Conservation (phyloP, 805 yeast species). For the Metschnikowia gruessii region DNA sequence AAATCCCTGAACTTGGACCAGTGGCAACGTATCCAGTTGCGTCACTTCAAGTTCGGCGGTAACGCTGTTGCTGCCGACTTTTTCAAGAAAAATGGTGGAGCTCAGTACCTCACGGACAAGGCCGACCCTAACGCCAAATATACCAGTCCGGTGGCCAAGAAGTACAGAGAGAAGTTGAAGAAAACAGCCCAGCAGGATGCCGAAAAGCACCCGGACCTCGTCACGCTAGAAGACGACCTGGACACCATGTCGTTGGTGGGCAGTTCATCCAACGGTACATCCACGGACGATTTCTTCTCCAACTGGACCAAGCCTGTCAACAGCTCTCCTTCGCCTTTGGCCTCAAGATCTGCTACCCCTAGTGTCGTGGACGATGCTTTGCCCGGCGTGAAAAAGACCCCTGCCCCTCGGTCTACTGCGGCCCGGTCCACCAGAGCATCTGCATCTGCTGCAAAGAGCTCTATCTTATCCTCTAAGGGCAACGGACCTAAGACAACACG, state of each 20-base stretch:
- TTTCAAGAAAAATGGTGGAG: conserved; percentile 82
- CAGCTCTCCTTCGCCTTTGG: conserved; percentile 50
- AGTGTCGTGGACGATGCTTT: conserved; percentile 34
- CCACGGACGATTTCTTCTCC: conserved; percentile 84
- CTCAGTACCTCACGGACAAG: conserved; percentile 54
- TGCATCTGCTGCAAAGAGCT: conserved; percentile 29
- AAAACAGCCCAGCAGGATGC: conserved; percentile 66
- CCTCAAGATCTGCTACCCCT: conserved; percentile 46
- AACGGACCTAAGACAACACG: conserved; percentile 56
- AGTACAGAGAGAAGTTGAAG: conserved; percentile 77
- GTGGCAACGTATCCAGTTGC: conserved; percentile 87
- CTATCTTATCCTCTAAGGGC: conserved; percentile 46
- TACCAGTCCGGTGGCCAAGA: conserved; percentile 72
- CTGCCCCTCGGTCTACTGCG: conserved; percentile 26
- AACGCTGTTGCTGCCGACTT: conserved; percentile 83
- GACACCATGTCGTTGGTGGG: conserved; percentile 39
- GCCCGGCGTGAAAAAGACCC: conserved; percentile 12
- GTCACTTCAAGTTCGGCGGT: conserved; percentile 93
- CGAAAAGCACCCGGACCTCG: conserved; percentile 64
- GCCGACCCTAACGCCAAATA: conserved; percentile 74
- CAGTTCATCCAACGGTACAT: conserved; percentile 36
- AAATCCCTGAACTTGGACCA: conserved; percentile 88
- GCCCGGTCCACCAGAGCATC: conserved; percentile 27
- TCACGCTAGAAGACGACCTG: conserved; percentile 86
- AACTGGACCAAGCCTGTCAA: conserved; percentile 83